These are phyloP conservation scores for Colletotrichum gigasporum DNA, from an alignment of 2,329 filamentous ascomycete species.

Conservation along the genomic window DNA sequence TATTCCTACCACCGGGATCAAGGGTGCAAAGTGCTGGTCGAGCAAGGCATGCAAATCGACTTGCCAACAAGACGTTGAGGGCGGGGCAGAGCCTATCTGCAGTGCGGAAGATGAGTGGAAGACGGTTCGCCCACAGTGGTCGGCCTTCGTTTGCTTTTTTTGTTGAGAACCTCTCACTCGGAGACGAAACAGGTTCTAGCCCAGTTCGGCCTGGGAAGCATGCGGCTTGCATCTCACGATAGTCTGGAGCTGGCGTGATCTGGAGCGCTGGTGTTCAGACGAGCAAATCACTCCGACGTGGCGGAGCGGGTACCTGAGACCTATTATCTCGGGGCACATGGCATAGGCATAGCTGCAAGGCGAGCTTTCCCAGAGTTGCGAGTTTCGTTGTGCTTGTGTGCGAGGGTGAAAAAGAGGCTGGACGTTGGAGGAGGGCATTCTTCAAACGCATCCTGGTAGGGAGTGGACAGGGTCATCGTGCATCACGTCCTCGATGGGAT, in stretches of 20 bases:
- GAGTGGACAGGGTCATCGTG: background rate
- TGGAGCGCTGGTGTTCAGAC: slow-evolving; percentile 2
- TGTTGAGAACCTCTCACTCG: slow-evolving; percentile 27
- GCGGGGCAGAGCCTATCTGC: slow-evolving; percentile 10
- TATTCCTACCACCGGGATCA: slow-evolving; percentile 14
- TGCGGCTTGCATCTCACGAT: slow-evolving; percentile 26
- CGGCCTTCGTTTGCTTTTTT: slow-evolving; percentile 20
- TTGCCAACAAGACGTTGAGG: slow-evolving; percentile 3
- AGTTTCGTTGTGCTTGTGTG: background rate
- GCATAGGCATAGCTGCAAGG: background rate
- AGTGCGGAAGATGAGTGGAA: background rate
- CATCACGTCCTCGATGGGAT: background rate
- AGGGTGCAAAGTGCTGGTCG: no score
- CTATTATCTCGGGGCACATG: slow-evolving; percentile 16
- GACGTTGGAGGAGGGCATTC: no score
- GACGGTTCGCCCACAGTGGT: background rate
- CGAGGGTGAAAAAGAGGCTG: no score
- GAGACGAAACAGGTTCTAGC: slow-evolving; percentile 26
- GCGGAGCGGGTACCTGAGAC: slow-evolving; percentile 30
- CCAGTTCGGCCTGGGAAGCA: slow-evolving; percentile 14
- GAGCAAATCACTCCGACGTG: background rate
- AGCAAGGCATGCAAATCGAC: background rate
- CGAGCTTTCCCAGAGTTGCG: background rate
- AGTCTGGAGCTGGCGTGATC: slow-evolving; percentile 19
- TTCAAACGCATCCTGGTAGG: background rate